Evolutionary conservation across 106 monocot species (phyloP), one percentile per base, ranked within the genome.

Genomic region (Gastrodia elata): DNA sequence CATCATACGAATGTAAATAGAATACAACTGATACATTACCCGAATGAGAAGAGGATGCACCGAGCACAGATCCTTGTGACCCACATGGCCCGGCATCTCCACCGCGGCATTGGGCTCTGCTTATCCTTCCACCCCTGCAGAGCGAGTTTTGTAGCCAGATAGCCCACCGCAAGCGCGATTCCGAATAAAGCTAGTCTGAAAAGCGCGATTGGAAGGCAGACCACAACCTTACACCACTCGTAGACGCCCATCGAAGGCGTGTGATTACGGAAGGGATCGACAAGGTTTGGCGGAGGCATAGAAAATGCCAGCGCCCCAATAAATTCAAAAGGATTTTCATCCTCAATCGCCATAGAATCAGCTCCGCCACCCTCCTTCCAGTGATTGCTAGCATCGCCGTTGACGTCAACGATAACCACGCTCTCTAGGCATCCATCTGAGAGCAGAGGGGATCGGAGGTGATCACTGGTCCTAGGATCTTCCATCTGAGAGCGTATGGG

Each of bases 81-180:
- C 92, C 88, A 90, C 96, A 97, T 92, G 75, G 86, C 11, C n/a
- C 92, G 38, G n/a, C 69, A 80, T 64, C 92, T 77, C 92, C 96
- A 97, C 75, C 67, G 57, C 20, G 92, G 89, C 89, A 97, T 78
- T 35, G 96, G 90, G 24, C 46, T 87, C 69, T 84, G 78, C 72
- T 44, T 71, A 49, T 92, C 92, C 81, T 90, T 88, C 96, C 96
- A 96, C 11, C 96, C 90, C 13, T 64, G 13, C 35, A 90, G 56
- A 37, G 96, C 92, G 73, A 83, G 7, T 74, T 76, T 76, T 13
- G 96, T 96, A 2, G 82, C 92, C 44, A 89, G 6, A 58, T 81
- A 96, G 26, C 96, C 96, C 9, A 96, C 43, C 33, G 61, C 64
- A 16, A 96, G 75, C 22, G 84, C 64, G 40, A 96, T 14, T 38